Evolutionary conservation across 1,139 yeast genomes (phyloP), one percentile per base, ranked within the genome.

Genomic region (Geotrichum reessii): DNA sequence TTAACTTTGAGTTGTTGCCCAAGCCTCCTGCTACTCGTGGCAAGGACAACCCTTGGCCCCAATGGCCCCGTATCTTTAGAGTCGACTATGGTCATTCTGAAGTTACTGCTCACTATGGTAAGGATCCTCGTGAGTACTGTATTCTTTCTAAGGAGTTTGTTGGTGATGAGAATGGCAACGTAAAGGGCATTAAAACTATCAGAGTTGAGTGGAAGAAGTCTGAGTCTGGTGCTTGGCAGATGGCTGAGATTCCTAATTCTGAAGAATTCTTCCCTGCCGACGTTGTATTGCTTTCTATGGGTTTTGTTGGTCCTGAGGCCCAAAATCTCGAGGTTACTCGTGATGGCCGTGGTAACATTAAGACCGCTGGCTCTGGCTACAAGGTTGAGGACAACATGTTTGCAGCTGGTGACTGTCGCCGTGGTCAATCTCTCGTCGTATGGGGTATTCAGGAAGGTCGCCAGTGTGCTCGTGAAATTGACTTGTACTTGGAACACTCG

Each of bases 401-500:
- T 72, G 90, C 97, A 58, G 97, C 97, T 55, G 99, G 99, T 76
- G 99, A 93, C 75, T 93, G 98, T 78, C 87, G 99, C 79, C 86
- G 99, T 76, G 99, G 99, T 40, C 99, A 93, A 78, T 90, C 97
- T 3, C 83, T 93, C 73, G 95, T 93, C 73, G 99, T 93, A 60
- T 93, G 99, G 98, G 99, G 98, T 77, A 93, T 93, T 68, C 98
- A 93, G 77, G 99, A 93, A 77, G 99, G 99, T 67, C 85, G 98
- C 78, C 97, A 93, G 76, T 89, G 97, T 81, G 99, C 99, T 47
- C 83, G 97, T 67, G 92, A 89, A 68, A 95, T 93, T 63, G 99
- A 93, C 71, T 74, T 78, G 67, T 87, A 74, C 73, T 79, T 93
- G 73, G 84, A 85, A 84, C 91, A 93, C 40, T 75, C 81, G 63